Percentiles rank a stretch among this genome's conserved stretches.
Evolutionary conservation across 2,329 filamentous ascomycete species (phyloP).

Genomic region (Calonectria pseudoreteaudii): DNA sequence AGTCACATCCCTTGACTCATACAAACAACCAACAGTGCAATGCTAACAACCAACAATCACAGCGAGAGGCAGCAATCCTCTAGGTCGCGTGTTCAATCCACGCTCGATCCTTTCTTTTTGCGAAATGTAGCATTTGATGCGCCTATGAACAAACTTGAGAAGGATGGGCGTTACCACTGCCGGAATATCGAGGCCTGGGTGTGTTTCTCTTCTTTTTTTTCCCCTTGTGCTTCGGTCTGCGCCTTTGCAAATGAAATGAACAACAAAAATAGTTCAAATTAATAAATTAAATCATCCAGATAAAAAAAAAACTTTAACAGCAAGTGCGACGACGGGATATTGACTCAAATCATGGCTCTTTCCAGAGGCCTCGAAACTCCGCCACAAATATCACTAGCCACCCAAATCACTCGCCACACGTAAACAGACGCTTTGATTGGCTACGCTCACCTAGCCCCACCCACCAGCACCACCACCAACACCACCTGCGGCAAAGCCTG

Average conservation of each 20-base stretch:
- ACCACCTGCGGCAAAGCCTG: neutral
- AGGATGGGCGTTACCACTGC: neutral
- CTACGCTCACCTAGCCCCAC: neutral
- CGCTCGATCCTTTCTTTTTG: neutral
- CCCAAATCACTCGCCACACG: neutral
- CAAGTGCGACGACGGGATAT: neutral
- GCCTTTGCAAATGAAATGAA: neutral
- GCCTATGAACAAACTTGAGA: neutral
- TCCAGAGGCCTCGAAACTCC: neutral
- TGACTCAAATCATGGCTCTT: neutral
- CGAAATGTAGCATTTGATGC: neutral
- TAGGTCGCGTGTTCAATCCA: neutral
- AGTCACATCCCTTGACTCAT: neutral
- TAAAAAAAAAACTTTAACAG: neutral
- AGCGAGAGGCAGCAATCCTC: neutral
- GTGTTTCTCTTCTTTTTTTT: neutral
- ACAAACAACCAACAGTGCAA: neutral
- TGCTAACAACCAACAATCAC: neutral
- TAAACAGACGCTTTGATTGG: neutral
- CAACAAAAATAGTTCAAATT: neutral
- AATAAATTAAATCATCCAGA: neutral
- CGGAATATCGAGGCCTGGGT: neutral
- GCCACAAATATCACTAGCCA: neutral
- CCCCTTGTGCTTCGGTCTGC: neutral
- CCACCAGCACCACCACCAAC: too few species aligned